phyloP scores from a whole-genome alignment of 352 stramenopile species.

The Pythium aristosporum region DNA sequence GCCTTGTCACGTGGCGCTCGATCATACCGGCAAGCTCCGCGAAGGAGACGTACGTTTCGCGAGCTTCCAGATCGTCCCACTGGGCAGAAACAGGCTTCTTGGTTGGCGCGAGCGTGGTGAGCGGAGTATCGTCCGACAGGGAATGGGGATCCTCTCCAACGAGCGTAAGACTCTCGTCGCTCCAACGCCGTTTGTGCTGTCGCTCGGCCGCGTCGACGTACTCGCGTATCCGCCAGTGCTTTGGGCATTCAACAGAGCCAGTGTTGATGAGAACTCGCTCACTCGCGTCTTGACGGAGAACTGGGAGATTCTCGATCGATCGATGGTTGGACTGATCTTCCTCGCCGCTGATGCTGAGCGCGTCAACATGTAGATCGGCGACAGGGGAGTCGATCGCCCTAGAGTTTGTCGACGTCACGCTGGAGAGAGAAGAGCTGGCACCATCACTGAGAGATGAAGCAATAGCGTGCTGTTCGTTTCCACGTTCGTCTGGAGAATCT shows the following conservation, averaged over 20 bases:
- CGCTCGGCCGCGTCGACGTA: neutral
- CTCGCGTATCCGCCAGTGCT: neutral
- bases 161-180: neutral
- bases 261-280: neutral
- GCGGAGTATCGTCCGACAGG: neutral
- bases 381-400: neutral
- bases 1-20: constrained; percentile 3
- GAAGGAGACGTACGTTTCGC: constrained; percentile 24
- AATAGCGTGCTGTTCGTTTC: neutral
- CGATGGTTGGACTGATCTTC: neutral
- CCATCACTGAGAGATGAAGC: neutral
- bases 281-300: neutral
- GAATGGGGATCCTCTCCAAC: constrained; percentile 1
- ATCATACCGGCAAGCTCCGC: constrained; percentile 33
- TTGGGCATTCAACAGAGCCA: neutral
- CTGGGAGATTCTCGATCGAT: constrained; percentile 15
- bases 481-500: neutral
- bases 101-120: neutral
- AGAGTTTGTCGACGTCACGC: neutral
- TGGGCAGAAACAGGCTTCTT: neutral
- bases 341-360: constrained; percentile 3
- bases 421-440: neutral
- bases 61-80: neutral
- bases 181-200: neutral
- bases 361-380: neutral